Percentiles rank a stretch among this genome's conserved stretches.
These are phyloP conservation scores for Coffea eugenioides DNA, from an alignment of 257 asterid species.

Conservation along the genomic window DNA sequence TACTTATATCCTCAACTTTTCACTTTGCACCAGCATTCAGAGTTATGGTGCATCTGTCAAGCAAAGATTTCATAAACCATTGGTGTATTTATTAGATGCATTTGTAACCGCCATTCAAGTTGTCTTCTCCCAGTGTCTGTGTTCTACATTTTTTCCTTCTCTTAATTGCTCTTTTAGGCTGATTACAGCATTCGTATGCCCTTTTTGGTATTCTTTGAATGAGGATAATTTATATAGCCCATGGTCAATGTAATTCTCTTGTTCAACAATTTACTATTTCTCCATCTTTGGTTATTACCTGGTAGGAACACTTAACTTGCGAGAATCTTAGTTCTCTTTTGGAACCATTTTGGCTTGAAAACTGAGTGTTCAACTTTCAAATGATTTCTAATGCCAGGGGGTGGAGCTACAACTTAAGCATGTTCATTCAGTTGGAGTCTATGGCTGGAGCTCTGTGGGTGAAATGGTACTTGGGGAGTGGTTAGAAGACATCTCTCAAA, in stretches of 20 bases:
- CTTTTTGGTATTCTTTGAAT: not conserved
- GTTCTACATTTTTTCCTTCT: no score
- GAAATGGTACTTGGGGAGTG: slow-evolving; percentile 89
- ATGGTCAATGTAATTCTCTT: not conserved
- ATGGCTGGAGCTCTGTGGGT: slow-evolving; percentile 80
- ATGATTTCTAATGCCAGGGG: slow-evolving; percentile 54
- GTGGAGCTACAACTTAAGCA: slow-evolving; percentile 88
- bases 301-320: not conserved
- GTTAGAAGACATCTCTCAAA: slow-evolving; percentile 96
- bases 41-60: not conserved
- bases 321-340: slow-evolving; percentile 11
- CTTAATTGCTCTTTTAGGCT: no score
- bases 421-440: slow-evolving; percentile 83
- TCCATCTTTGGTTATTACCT: not conserved
- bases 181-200: not conserved
- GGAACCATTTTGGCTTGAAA: not conserved
- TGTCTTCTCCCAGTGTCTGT: no score
- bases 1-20: not conserved
- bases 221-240: not conserved
- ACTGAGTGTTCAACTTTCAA: slow-evolving; percentile 19
- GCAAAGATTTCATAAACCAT: not conserved
- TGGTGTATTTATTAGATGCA: not conserved
- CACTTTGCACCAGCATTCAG: not conserved
- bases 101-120: not conserved
- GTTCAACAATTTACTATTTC: not conserved